Conservation (phyloP, 495 filamentous ascomycete species). For the Penicillium longicatenatum region DNA sequence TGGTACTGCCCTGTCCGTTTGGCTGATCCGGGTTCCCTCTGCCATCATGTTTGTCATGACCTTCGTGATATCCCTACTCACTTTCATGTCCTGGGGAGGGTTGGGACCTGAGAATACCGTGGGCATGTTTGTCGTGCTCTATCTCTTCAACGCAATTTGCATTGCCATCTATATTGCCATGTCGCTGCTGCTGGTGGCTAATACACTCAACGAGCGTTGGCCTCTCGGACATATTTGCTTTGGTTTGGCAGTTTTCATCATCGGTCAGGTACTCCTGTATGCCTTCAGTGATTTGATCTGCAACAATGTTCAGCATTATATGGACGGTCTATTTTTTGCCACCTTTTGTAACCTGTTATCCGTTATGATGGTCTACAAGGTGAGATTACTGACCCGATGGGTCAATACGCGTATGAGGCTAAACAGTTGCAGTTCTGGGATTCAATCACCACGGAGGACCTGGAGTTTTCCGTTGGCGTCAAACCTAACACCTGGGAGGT, state of each 20-base stretch:
- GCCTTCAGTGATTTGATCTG: slow-evolving; percentile 86
- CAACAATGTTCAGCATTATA: slow-evolving; percentile 81
- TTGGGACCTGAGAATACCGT: slow-evolving; percentile 81
- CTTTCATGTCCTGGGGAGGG: slow-evolving; percentile 91
- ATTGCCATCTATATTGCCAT: slow-evolving; percentile 82
- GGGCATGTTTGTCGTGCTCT: slow-evolving; percentile 89
- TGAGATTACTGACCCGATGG: slow-evolving; percentile 38
- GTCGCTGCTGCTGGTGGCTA: slow-evolving; percentile 83
- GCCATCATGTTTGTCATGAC: slow-evolving; percentile 82
- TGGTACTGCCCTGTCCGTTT: slow-evolving; percentile 89
- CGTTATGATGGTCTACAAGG: slow-evolving; percentile 99
- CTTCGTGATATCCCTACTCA: slow-evolving; percentile 82
- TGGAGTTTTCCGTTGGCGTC: slow-evolving; percentile 95
- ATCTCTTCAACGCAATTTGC: slow-evolving; percentile 87
- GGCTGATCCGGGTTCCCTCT: slow-evolving; percentile 81
- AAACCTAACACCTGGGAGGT: slow-evolving; percentile 98
- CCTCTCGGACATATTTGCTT: slow-evolving; percentile 90
- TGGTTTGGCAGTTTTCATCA: slow-evolving; percentile 86
- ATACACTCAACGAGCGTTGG: slow-evolving; percentile 94
- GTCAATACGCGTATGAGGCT: background rate
- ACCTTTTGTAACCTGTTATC: slow-evolving; percentile 90
- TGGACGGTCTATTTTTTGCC: slow-evolving; percentile 94
- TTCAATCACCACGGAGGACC: slow-evolving; percentile 96
- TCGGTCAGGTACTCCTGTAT: slow-evolving; percentile 91
- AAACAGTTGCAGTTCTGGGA: slow-evolving; percentile 83